Conservation (phyloP, 345 rosid genomes). For the Lumnitzera littorea region DNA sequence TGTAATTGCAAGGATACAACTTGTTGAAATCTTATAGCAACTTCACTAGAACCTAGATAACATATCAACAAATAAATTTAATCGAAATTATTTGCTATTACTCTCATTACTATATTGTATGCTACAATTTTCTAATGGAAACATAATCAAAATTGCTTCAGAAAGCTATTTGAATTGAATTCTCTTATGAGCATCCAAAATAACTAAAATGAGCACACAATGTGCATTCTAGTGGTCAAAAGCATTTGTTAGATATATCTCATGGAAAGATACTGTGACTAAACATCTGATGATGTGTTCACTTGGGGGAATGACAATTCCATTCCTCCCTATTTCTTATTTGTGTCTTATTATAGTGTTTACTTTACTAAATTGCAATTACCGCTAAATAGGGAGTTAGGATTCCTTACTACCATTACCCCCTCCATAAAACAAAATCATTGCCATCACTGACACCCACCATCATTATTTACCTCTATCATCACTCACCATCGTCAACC, state of each 20-base stretch:
- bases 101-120: background rate
- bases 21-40: constrained; percentile 47
- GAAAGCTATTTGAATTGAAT: constrained; percentile 71
- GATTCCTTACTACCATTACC: too few species aligned
- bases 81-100: background rate
- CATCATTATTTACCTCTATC: too few species aligned
- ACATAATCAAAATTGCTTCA: constrained; percentile 34
- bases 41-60: constrained; percentile 46
- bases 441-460: too few species aligned
- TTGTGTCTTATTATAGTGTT: too few species aligned
- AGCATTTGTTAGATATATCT: constrained; percentile 42
- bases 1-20: constrained; percentile 23
- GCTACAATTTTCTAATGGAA: background rate
- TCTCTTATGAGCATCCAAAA: constrained; percentile 49
- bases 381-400: too few species aligned
- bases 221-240: constrained; percentile 43
- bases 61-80: background rate
- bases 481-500: too few species aligned
- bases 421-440: too few species aligned
- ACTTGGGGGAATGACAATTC: too few species aligned
- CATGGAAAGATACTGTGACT: constrained; percentile 36
- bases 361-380: too few species aligned
- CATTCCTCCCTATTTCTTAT: too few species aligned
- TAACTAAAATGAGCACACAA: constrained; percentile 27
- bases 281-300: constrained; percentile 10